These are phyloP conservation scores for Polytrichum formosum DNA, from an alignment of 225 moss, liverwort and hornwort species.

Conservation along the genomic window DNA sequence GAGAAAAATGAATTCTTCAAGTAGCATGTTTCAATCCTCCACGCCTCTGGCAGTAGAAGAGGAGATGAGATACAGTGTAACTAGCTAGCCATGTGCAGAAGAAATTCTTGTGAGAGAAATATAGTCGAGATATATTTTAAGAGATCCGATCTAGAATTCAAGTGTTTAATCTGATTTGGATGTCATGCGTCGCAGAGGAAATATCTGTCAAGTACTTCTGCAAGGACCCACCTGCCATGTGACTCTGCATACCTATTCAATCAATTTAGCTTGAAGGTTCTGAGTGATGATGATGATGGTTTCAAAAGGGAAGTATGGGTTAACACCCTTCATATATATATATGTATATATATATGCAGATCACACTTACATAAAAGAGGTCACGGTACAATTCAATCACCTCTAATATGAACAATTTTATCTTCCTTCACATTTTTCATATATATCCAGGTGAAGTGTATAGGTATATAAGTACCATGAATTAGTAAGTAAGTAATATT, in stretches of 20 bases:
- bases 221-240: conserved; percentile 4
- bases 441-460: too few relatives aligned
- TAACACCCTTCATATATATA: neutral
- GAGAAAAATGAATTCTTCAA: neutral
- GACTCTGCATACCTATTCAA: neutral
- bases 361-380: neutral
- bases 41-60: neutral
- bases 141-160: neutral
- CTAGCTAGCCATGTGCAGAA: neutral
- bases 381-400: too few relatives aligned
- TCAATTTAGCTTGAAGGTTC: neutral
- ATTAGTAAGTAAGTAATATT: too few relatives aligned
- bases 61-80: neutral
- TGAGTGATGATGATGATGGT: neutral
- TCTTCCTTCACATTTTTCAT: too few relatives aligned
- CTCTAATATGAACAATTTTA: too few relatives aligned
- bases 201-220: conserved; percentile 1
- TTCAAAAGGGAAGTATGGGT: neutral
- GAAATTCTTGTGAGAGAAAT: neutral
- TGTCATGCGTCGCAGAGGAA: neutral
- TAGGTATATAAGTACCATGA: too few relatives aligned
- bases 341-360: neutral
- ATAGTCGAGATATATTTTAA: neutral
- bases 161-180: conserved; percentile 1
- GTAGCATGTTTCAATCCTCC: too few relatives aligned